Evolutionary conservation across 2,329 filamentous ascomycete genomes (phyloP).

Genomic region (Capronia americana): DNA sequence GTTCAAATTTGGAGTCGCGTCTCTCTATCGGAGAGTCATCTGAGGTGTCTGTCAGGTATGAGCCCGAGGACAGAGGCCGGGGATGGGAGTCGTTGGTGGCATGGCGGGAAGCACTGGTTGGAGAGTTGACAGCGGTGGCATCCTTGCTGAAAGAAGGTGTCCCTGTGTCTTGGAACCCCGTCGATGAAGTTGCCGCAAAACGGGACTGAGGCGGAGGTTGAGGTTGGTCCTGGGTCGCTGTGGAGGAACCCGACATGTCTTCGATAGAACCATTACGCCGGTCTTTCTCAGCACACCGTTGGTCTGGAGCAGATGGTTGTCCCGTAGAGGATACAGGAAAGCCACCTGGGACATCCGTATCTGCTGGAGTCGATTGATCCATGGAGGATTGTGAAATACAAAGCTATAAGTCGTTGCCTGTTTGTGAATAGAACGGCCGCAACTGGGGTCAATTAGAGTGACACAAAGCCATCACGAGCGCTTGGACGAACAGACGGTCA

Average conservation of each 20-base stretch:
- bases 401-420: background rate
- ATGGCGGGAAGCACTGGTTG: conserved; percentile 2
- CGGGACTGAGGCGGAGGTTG: conserved; percentile 1
- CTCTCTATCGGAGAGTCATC: conserved; percentile 19
- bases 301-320: background rate
- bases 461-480: background rate
- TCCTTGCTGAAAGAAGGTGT: conserved; percentile 10
- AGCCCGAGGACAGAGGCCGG: conserved; percentile 11
- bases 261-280: background rate
- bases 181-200: background rate
- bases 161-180: background rate
- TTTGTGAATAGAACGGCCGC: background rate
- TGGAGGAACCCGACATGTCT: background rate
- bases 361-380: conserved; percentile 1
- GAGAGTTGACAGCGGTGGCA: conserved; percentile 3
- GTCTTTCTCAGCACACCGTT: background rate
- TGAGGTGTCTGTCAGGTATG: conserved; percentile 11
- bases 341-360: background rate
- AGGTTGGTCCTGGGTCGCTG: background rate
- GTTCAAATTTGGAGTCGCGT: conserved; percentile 19
- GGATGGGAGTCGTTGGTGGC: background rate
- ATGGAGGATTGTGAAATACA: background rate
- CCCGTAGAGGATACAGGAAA: background rate
- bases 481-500: background rate
- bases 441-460: background rate